Evolutionary conservation across 805 yeast species (phyloP).

Genomic region (Yamadazyma kitorensis): DNA sequence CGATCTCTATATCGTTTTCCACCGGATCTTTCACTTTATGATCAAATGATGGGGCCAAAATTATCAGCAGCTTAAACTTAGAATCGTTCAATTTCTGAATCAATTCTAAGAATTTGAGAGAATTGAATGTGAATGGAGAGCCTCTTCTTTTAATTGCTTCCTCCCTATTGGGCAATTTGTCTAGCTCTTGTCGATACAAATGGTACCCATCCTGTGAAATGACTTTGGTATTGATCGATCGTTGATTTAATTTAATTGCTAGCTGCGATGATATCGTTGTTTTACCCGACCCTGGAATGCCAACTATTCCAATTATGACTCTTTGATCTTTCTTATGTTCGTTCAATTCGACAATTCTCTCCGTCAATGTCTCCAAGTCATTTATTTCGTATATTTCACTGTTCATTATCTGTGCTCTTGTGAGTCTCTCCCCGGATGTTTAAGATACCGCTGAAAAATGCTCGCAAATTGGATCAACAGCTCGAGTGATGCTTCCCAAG

Average conservation of each 20-base stretch:
- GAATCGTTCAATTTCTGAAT: slow-evolving; percentile 17
- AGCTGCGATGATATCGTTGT: slow-evolving; percentile 59
- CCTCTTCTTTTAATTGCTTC: slow-evolving; percentile 70
- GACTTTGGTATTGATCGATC: slow-evolving; percentile 16
- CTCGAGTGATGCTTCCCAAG: too few species aligned
- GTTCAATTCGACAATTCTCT: slow-evolving; percentile 1
- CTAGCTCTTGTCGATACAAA: slow-evolving; percentile 28
- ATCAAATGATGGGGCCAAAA: slow-evolving; percentile 68
- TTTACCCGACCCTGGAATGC: slow-evolving; percentile 86
- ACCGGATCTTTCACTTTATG: slow-evolving; percentile 74
- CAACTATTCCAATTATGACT: slow-evolving; percentile 59
- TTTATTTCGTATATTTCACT: slow-evolving; percentile 1
- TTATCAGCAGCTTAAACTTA: slow-evolving; percentile 23
- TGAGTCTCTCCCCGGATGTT: too few species aligned
- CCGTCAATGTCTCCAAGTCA: slow-evolving; percentile 1
- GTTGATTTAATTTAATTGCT: slow-evolving; percentile 21
- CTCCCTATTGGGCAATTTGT: slow-evolving; percentile 48
- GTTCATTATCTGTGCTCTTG: too few species aligned
- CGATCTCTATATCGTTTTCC: slow-evolving; percentile 47
- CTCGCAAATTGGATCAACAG: too few species aligned
- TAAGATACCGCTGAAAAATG: too few species aligned
- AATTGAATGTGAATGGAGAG: slow-evolving; percentile 83
- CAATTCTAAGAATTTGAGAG: slow-evolving; percentile 30
- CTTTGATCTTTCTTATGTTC: slow-evolving; percentile 23
- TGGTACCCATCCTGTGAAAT: slow-evolving; percentile 44